phyloP scores from a whole-genome alignment of 345 rosid genomes.

The Lumnitzera racemosa region DNA sequence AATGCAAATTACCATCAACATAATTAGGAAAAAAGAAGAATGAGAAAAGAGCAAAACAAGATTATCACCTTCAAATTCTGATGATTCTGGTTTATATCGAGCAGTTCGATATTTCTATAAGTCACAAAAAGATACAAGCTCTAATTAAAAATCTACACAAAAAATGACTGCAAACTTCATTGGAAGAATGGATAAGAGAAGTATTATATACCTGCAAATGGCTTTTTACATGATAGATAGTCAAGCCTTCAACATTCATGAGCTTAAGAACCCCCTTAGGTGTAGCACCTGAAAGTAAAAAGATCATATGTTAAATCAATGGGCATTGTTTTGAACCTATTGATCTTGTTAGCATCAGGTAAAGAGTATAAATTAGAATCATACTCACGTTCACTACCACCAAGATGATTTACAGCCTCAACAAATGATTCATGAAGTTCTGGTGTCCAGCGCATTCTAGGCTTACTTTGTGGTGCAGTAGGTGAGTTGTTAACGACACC shows the following conservation, averaged over 20 bases:
- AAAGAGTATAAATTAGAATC: not conserved
- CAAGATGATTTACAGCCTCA: constrained; percentile 82
- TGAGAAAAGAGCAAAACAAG: constrained; percentile 1
- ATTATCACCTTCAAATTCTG: constrained; percentile 38
- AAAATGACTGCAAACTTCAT: constrained; percentile 2
- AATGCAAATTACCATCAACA: not conserved
- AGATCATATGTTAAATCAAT: not conserved
- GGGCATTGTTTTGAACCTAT: not conserved
- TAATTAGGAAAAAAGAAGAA: not conserved
- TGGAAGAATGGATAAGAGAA: constrained; percentile 7
- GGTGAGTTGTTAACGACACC: constrained; percentile 20
- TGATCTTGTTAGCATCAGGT: not conserved
- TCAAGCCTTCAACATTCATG: constrained; percentile 69
- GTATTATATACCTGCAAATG: constrained; percentile 66
- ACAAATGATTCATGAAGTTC: constrained; percentile 92
- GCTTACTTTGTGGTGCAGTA: constrained; percentile 33
- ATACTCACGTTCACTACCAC: constrained; percentile 83
- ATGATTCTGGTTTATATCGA: constrained; percentile 69
- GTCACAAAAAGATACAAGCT: constrained; percentile 8
- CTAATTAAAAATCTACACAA: constrained; percentile 6
- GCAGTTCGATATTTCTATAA: constrained; percentile 94
- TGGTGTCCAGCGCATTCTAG: constrained; percentile 95
- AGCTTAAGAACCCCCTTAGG: constrained; percentile 85
- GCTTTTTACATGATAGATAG: constrained; percentile 97
- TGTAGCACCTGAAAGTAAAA: constrained; percentile 65